Conservation (phyloP, 2,329 filamentous ascomycete species). For the Ceratocystis variospora region DNA sequence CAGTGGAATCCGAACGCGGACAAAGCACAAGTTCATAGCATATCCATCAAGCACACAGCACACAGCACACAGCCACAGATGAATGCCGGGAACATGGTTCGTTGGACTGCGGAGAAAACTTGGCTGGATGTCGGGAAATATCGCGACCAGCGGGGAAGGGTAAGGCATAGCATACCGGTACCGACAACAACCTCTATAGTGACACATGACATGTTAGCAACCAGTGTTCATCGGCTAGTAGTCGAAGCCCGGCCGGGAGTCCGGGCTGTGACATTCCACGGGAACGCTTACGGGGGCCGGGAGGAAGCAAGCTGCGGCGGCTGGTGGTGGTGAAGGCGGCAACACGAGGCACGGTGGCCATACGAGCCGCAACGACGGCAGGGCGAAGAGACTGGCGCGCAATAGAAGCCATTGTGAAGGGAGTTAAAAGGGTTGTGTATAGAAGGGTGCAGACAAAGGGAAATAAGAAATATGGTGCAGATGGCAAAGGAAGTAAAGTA, state of each 20-base stretch:
- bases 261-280: not conserved
- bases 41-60: not conserved
- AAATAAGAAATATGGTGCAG: conserved; percentile 3
- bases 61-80: not conserved
- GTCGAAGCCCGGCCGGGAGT: not conserved
- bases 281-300: conserved; percentile 58
- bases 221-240: not conserved
- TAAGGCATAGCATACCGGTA: conserved; percentile 42
- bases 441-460: not conserved
- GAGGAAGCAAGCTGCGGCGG: conserved; percentile 62
- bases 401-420: conserved; percentile 41
- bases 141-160: not conserved
- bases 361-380: conserved; percentile 26
- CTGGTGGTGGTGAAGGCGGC: conserved; percentile 79
- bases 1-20: not conserved
- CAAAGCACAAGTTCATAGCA: not conserved
- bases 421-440: not conserved
- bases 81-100: not conserved
- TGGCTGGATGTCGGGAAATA: not conserved
- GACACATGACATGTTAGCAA: conserved; percentile 30
- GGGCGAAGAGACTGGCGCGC: conserved; percentile 40
- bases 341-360: conserved; percentile 32
- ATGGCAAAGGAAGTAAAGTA: not conserved
- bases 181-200: conserved; percentile 57
- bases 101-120: not conserved